Evolutionary conservation across 345 rosid genomes (phyloP), one percentile per base, ranked within the genome.

Genomic region (Sapria himalayana): DNA sequence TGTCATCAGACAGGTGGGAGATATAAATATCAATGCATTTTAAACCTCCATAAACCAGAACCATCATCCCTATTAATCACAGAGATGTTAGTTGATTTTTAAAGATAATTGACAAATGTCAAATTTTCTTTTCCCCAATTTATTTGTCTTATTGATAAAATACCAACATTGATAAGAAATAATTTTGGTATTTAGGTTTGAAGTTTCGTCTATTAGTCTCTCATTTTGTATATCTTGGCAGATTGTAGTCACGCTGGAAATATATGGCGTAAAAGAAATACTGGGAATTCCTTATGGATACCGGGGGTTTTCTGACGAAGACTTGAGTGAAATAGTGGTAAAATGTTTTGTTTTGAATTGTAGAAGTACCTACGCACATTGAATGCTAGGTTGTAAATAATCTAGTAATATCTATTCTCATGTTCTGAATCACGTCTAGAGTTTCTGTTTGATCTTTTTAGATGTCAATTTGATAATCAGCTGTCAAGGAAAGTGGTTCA

Each of bases 271-370:
- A 12, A 91, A 73, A 70, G 71, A 70, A 61, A 74, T 84, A 43
- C 79, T 91, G 15, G 99, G 99, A 43, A 77, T 91, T 44, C 99
- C 95, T 47, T 91, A 79, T 31, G 93, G 89, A 43, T 91, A 84
- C 62, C 77, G 81, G 48, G 99, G 95, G 38, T 91, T 91, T 61
- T 51, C 73, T 33, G 76, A 75, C 54, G 46, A 64, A 23, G 92
- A 61, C 50, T 65, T 84, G 34, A 51, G 68, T 41, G 95, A 84
- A 67, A 77, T 91, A 69, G 78, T 63, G 52, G 93, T 91, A 74
- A 33, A 22, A 49, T 37, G 48, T 31, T 27, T 2, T 38, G n/a
- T n/a, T n/a, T n/a, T n/a, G n/a, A n/a, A n/a, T n/a, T n/a, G n/a
- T n/a, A n/a, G n/a, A n/a, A n/a, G n/a, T n/a, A n/a, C n/a, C n/a